A percentile compares a stretch with the other conserved stretches of the same genome.
These are phyloP conservation scores for Phylloporus arenicola DNA, from an alignment of 768 basidiomycete species.

Conservation along the genomic window DNA sequence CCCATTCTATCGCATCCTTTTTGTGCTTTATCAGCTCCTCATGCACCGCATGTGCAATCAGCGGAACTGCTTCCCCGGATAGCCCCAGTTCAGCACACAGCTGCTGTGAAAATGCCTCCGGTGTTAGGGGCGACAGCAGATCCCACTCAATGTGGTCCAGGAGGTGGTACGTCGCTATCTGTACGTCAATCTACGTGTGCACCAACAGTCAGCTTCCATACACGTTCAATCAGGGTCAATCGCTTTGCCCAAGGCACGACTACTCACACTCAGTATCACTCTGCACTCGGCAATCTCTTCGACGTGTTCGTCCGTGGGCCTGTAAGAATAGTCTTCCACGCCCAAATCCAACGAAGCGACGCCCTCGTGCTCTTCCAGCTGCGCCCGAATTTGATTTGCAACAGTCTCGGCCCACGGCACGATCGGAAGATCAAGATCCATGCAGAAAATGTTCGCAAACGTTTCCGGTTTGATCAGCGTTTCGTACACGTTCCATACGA, in stretches of 20 bases:
- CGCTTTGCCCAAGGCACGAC: slow-evolving; percentile 1
- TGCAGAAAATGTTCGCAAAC: slow-evolving; percentile 84
- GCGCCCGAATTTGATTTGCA: slow-evolving; percentile 81
- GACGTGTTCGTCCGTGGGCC: slow-evolving; percentile 39
- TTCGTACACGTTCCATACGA: slow-evolving; percentile 94
- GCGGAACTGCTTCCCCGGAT: slow-evolving; percentile 78
- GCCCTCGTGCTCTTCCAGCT: slow-evolving; percentile 85
- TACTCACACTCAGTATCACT: slow-evolving; percentile 70
- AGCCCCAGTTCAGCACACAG: slow-evolving; percentile 86
- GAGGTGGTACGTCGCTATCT: slow-evolving; percentile 87
- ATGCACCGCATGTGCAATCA: slow-evolving; percentile 89
- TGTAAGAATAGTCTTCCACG: slow-evolving; percentile 26
- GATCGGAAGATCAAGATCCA: slow-evolving; percentile 75
- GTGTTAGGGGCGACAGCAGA: slow-evolving; percentile 85
- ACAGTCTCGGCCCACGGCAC: slow-evolving; percentile 70
- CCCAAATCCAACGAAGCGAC: slow-evolving; percentile 75
- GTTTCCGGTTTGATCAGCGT: slow-evolving; percentile 74
- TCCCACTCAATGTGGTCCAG: slow-evolving; percentile 99
- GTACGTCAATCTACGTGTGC: slow-evolving; percentile 82
- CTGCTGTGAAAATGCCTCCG: slow-evolving; percentile 73
- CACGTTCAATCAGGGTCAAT: slow-evolving; percentile 17
- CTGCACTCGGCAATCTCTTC: slow-evolving; percentile 74
- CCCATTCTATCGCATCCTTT: slow-evolving; percentile 92
- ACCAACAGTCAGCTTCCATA: slow-evolving; percentile 5
- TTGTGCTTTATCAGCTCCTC: slow-evolving; percentile 96